phyloP scores from a whole-genome alignment of 2,329 filamentous ascomycete genomes.

The Arthrocladium fulminans region DNA sequence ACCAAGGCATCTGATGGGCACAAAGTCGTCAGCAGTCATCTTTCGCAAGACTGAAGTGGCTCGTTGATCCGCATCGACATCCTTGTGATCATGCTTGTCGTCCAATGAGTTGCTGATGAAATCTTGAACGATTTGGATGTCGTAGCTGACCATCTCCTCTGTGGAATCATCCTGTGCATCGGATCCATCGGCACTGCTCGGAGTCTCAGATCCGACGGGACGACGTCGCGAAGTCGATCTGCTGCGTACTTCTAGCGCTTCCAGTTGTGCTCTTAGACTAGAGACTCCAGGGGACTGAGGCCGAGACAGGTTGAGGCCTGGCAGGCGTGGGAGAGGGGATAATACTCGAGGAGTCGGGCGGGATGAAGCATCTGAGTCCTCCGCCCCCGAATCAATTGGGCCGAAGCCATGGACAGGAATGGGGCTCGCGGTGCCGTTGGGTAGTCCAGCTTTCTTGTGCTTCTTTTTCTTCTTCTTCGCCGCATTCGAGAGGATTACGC shows the following conservation, averaged over 20 bases:
- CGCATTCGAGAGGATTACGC: conserved; percentile 25
- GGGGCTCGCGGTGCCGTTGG: conserved; percentile 22
- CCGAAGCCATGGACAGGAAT: conserved; percentile 35
- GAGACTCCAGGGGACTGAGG: conserved; percentile 63
- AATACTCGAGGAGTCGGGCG: conserved; percentile 28
- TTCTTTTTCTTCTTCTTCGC: conserved; percentile 35
- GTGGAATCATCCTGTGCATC: conserved; percentile 58
- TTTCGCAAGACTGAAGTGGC: conserved; percentile 53
- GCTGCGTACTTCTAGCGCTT: conserved; percentile 60
- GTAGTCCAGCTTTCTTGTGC: conserved; percentile 23
- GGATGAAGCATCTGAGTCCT: conserved; percentile 38
- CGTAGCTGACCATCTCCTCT: conserved; percentile 69
- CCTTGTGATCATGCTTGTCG: conserved; percentile 12
- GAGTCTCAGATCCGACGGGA: conserved; percentile 35
- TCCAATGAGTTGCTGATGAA: conserved; percentile 59
- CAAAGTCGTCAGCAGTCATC: conserved; percentile 87
- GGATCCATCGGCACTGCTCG: conserved; percentile 50
- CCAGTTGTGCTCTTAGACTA: conserved; percentile 70
- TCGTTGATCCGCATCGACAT: conserved; percentile 34
- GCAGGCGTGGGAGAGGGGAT: conserved; percentile 25
- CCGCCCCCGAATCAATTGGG: conserved; percentile 35
- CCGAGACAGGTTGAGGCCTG: conserved; percentile 39
- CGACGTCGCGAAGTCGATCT: conserved; percentile 47
- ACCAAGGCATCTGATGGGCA: conserved; percentile 80
- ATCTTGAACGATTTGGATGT: conserved; percentile 74